Evolutionary conservation across 2,329 filamentous ascomycete species (phyloP).

Genomic region (Fusarium coffeatum): DNA sequence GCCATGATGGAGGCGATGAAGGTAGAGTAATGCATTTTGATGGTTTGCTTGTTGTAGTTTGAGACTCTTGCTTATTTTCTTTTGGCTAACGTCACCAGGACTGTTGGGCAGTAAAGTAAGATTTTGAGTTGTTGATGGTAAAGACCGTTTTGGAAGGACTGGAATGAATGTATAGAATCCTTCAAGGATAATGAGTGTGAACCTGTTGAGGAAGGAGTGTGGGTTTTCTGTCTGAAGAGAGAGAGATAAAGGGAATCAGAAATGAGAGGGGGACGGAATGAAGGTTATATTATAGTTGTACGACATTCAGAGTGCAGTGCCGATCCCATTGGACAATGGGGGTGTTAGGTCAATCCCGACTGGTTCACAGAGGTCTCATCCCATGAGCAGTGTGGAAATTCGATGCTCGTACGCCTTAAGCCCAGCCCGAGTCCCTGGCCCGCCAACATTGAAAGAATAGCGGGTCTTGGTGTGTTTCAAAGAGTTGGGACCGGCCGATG

Average conservation of each 20-base stretch:
- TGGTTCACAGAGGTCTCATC: neutral
- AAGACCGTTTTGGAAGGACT: conserved; percentile 20
- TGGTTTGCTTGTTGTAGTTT: conserved; percentile 8
- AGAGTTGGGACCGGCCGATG: conserved; percentile 20
- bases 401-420: conserved; percentile 20
- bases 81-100: conserved; percentile 36
- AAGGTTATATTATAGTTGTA: conserved; percentile 39
- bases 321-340: conserved; percentile 15
- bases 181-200: conserved; percentile 38
- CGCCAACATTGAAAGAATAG: conserved; percentile 22
- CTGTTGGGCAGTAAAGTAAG: conserved; percentile 12
- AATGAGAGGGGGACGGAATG: conserved; percentile 17
- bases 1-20: conserved; percentile 30
- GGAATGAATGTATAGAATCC: conserved; percentile 34
- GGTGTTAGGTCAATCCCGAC: conserved; percentile 10
- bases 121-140: conserved; percentile 1
- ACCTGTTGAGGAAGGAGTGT: conserved; percentile 29
- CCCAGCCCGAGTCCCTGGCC: neutral
- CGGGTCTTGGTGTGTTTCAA: conserved; percentile 33
- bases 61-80: neutral
- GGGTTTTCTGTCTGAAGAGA: conserved; percentile 30
- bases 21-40: conserved; percentile 41
- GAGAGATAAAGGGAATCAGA: neutral
- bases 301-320: conserved; percentile 1
- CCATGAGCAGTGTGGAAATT: conserved; percentile 23